Base-by-base conservation (phyloP, 2,329 filamentous ascomycete genomes). In the Rhinocladiella similis region DNA sequence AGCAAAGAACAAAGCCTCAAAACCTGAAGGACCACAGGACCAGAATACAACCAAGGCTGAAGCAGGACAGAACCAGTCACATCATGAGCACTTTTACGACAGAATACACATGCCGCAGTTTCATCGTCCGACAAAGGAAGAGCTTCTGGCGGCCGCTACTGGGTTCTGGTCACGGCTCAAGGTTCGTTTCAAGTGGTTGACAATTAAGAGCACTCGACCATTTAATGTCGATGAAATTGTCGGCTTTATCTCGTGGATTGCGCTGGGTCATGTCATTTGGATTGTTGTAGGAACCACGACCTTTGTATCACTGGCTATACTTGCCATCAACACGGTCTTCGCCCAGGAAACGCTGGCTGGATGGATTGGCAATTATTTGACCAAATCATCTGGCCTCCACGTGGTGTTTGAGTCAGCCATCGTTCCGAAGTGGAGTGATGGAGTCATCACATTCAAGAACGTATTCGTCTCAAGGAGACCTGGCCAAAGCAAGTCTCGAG, bases 361-460 rank as follows among this genome's bases (percentile, higher is more conserved):
- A 67, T 96, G 91, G 89, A 84, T 97, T 47, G 94, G 94, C 14
- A 95, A 97, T 72, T 97, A 97, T 72, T 78, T 99, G 22, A 99
- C 94, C 2, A 86, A 93, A 69, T 96, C 92, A 16, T 94, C 92
- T 7, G 94, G 94, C 5, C 80, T 97, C 47, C 94, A 91, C 38
- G 90, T 99, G 29, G 88, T 99, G 52, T 99, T 99, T 70, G 94
- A 99, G 74, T 97, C 91, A 38, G 94, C 94, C 19, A 96, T 99
- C 67, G 94, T 99, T 18, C 94, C 94, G 10, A 94, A 89, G 70
- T 99, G 94, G 94, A 87, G 85, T 60, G 89, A 94, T 67, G 93
- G 93, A 29, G 93, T 97, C 39, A 99, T 99, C 62, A 92, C 90
- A 0, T 96, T 99, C 75, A 88, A 90, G 66, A 97, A 97, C 68